Evolutionary conservation across 2,329 filamentous ascomycete species (phyloP).

Genomic region (Penicillium sp.): DNA sequence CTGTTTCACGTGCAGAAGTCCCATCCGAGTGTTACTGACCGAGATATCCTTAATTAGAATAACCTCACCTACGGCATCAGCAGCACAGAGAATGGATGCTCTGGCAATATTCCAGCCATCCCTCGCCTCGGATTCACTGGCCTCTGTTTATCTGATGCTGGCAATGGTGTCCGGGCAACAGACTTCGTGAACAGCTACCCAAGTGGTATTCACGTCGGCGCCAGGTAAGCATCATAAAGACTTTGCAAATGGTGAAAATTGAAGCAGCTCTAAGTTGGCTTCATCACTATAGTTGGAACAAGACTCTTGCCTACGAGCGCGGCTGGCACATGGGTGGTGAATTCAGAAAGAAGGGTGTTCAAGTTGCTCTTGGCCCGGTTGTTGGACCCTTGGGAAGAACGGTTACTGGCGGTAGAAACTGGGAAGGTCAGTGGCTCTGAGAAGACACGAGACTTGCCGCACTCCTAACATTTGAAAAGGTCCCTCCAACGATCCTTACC

Average conservation of each 20-base stretch:
- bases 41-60: conserved; percentile 5
- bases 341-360: conserved; percentile 55
- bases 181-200: conserved; percentile 49
- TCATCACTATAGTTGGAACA: conserved; percentile 50
- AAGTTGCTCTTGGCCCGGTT: conserved; percentile 40
- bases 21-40: neutral
- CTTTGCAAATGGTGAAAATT: neutral
- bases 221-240: conserved; percentile 22
- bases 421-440: conserved; percentile 40
- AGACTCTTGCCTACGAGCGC: conserved; percentile 54
- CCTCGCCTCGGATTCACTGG: conserved; percentile 40
- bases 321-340: conserved; percentile 59
- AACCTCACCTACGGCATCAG: conserved; percentile 21
- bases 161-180: conserved; percentile 42
- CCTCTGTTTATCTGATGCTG: conserved; percentile 45
- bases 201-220: conserved; percentile 43
- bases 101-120: conserved; percentile 16
- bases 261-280: neutral
- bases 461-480: conserved; percentile 8
- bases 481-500: conserved; percentile 41
- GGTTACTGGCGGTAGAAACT: conserved; percentile 46
- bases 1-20: neutral
- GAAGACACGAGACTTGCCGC: too few relatives aligned
- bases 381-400: conserved; percentile 46
- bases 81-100: conserved; percentile 16